These are phyloP conservation scores for Penicillium nordicum DNA, from an alignment of 2,329 filamentous ascomycete genomes.

Conservation along the genomic window DNA sequence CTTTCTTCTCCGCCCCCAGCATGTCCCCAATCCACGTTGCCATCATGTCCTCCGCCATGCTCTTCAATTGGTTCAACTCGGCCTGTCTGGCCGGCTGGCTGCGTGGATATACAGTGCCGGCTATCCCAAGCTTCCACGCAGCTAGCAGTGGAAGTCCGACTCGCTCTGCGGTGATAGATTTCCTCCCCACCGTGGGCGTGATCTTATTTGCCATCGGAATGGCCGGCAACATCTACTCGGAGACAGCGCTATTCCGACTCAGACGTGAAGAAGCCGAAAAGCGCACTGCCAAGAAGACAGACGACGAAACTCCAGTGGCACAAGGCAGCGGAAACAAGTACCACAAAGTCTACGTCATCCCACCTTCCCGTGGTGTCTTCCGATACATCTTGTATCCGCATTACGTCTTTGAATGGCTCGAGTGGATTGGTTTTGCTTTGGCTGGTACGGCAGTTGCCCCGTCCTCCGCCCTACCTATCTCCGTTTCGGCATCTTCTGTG, in stretches of 20 bases:
- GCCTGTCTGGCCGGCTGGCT: slow-evolving; percentile 76
- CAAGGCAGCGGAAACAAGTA: slow-evolving; percentile 49
- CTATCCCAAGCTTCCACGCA: slow-evolving; percentile 15
- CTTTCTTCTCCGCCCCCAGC: slow-evolving; percentile 74
- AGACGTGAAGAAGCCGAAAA: slow-evolving; percentile 61
- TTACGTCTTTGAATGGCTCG: slow-evolving; percentile 94
- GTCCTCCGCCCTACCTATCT: slow-evolving; percentile 4
- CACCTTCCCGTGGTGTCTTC: slow-evolving; percentile 76
- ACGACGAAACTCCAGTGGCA: slow-evolving; percentile 29
- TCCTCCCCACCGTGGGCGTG: slow-evolving; percentile 60
- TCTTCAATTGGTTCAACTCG: slow-evolving; percentile 79
- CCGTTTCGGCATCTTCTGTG: background rate
- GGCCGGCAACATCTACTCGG: slow-evolving; percentile 78
- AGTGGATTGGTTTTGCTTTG: slow-evolving; percentile 89
- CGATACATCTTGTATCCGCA: slow-evolving; percentile 81
- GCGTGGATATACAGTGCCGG: slow-evolving; percentile 65
- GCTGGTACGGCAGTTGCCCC: slow-evolving; percentile 39
- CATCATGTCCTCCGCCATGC: slow-evolving; percentile 61
- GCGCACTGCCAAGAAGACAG: slow-evolving; percentile 53
- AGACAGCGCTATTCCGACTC: slow-evolving; percentile 85
- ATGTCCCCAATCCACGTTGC: slow-evolving; percentile 83
- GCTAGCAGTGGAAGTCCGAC: slow-evolving; percentile 8
- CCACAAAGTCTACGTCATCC: slow-evolving; percentile 83
- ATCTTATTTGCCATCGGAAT: slow-evolving; percentile 74
- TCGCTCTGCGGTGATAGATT: slow-evolving; percentile 15